Percentiles rank a stretch among this genome's conserved stretches.
phyloP scores from a whole-genome alignment of 345 rosid genomes.

The Cochlearia excelsa region DNA sequence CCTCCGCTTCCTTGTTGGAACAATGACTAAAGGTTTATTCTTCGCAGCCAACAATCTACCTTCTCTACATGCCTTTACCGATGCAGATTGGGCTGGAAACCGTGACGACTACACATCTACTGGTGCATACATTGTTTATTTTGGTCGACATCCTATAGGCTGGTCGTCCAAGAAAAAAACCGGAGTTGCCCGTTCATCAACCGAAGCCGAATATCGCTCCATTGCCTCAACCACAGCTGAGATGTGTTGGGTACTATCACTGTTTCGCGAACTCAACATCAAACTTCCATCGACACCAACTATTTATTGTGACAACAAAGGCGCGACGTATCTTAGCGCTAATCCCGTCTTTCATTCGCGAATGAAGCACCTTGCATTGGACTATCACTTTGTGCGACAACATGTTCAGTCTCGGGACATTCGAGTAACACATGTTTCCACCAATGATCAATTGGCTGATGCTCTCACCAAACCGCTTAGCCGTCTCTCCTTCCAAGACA shows the following conservation, averaged over 20 bases:
- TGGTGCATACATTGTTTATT: not conserved
- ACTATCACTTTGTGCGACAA: not conserved
- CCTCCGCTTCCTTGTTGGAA: not conserved
- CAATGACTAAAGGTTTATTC: not conserved
- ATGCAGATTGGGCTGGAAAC: no score
- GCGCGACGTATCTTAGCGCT: not conserved
- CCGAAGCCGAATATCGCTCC: not conserved
- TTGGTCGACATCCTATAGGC: not conserved
- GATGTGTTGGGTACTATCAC: not conserved
- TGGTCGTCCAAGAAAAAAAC: not conserved
- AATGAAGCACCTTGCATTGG: not conserved
- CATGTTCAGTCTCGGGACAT: not conserved
- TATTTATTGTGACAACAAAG: not conserved
- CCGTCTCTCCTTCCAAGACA: no score
- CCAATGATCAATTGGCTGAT: not conserved
- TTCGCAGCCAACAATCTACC: not conserved
- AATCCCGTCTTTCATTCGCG: not conserved
- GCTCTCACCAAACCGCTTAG: not conserved
- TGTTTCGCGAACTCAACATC: not conserved
- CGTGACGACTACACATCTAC: not conserved
- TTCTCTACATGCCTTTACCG: not conserved
- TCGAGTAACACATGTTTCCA: not conserved
- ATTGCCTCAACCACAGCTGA: not conserved
- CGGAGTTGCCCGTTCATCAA: not conserved
- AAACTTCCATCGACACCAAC: not conserved